phyloP scores from a whole-genome alignment of 371 early-diverging fungal genomes.

The Funneliformis caledonium region DNA sequence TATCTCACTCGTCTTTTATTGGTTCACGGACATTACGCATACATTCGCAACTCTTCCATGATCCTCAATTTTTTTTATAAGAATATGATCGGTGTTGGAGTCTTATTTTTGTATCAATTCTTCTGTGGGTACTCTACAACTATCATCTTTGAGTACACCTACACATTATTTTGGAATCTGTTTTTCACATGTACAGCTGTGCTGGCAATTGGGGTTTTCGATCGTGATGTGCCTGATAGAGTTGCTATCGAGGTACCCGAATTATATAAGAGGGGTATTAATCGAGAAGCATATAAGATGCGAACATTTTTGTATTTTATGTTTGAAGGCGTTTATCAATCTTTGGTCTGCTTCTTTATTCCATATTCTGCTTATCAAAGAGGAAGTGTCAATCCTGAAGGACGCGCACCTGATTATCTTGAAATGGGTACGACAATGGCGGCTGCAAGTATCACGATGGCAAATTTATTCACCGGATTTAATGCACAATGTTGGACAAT shows the following conservation, averaged over 20 bases:
- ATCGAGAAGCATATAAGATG: constrained; percentile 71
- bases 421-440: constrained; percentile 43
- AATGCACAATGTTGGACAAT: constrained; percentile 39
- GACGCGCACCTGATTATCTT: constrained; percentile 38
- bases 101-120: constrained; percentile 77
- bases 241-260: constrained; percentile 75
- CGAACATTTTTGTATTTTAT: constrained; percentile 77
- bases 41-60: constrained; percentile 70
- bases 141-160: constrained; percentile 69
- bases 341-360: constrained; percentile 75
- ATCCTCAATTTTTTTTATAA: constrained; percentile 77
- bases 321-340: constrained; percentile 84
- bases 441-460: constrained; percentile 39
- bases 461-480: constrained; percentile 41
- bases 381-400: constrained; percentile 29
- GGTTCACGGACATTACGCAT: constrained; percentile 82
- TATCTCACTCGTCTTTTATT: constrained; percentile 69
- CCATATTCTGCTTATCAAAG: constrained; percentile 50
- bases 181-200: constrained; percentile 70
- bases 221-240: constrained; percentile 79
- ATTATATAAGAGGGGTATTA: constrained; percentile 81
- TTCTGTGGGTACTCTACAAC: constrained; percentile 60
- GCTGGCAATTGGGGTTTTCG: constrained; percentile 75
- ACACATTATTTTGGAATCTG: constrained; percentile 70
- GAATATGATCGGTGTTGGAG: constrained; percentile 70